Evolutionary conservation across 208 protist species (phyloP), one percentile per base, ranked within the genome.

Genomic region (Leishmania lainsoni): DNA sequence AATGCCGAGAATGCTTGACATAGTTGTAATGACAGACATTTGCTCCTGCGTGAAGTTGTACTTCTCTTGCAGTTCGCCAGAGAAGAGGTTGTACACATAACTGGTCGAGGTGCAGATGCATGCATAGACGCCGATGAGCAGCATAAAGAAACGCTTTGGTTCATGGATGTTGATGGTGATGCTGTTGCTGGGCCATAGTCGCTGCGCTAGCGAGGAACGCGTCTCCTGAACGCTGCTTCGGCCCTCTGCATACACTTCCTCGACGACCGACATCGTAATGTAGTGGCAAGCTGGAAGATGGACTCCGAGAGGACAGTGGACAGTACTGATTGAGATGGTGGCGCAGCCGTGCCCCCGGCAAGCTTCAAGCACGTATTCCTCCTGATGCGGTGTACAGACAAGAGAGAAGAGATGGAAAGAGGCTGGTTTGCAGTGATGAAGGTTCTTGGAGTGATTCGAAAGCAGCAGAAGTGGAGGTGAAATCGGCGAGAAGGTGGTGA

Each of bases 41-140:
- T 95, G 81, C 66, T 79, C 89, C 78, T 97, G 94, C 17, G 84
- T 92, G 42, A 95, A 90, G 59, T 93, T 75, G 76, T 92, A 95
- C 81, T 95, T 90, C 17, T 88, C 58, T 68, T 97, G 91, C 17
- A 97, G 77, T 20, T 63, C 56, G 26, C 91, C 92, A n/a, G 90
- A 95, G 75, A 92, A 95, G 22, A 97, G 80, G 79, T 95, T 97
- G 83, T 91, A 96, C 20, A 90, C 74, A 85, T 94, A 97, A 35
- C 75, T 83, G 5, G 90, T 90, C 5, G 93, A 97, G 12, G 91
- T 79, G 58, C 86, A 90, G 39, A 95, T 86, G 79, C 90, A 94
- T 20, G 87, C 88, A 54, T 89, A 90, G 6, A 89, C 86, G 52
- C 88, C 89, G 10, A 94, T 85, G 32, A 91, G 77, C 20, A 95